A percentile compares a stretch with the other conserved stretches of the same genome.
Evolutionary conservation across 2,329 filamentous ascomycete species (phyloP).

Genomic region (Fusarium paranaense): DNA sequence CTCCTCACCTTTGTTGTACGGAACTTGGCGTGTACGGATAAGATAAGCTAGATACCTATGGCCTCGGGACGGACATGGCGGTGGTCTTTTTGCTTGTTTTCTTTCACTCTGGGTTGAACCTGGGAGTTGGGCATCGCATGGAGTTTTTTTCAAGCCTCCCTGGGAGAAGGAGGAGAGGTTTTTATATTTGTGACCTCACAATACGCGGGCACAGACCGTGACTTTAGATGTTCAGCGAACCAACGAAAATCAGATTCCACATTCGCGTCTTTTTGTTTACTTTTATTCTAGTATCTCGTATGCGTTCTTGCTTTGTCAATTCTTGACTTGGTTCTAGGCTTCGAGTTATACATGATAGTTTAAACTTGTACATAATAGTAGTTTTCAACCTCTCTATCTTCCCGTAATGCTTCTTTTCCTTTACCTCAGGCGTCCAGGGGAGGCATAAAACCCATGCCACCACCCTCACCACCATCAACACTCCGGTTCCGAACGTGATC

Average conservation of each 20-base stretch:
- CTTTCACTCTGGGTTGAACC: neutral
- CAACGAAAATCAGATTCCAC: neutral
- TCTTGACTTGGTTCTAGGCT: slow-evolving; percentile 7
- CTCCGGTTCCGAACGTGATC: slow-evolving; percentile 79
- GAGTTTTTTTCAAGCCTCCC: slow-evolving; percentile 13
- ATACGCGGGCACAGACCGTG: neutral
- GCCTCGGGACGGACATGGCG: neutral
- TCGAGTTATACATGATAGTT: slow-evolving; percentile 22
- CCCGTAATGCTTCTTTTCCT: neutral
- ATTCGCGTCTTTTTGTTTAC: slow-evolving; percentile 5
- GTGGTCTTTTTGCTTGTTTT: neutral
- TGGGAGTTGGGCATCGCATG: slow-evolving; percentile 21
- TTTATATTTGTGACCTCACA: neutral
- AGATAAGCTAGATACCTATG: neutral
- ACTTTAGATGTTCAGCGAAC: neutral
- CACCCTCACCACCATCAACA: slow-evolving; percentile 53
- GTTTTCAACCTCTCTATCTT: slow-evolving; percentile 1
- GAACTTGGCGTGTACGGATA: neutral
- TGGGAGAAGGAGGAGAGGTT: neutral
- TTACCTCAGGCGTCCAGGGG: slow-evolving; percentile 48
- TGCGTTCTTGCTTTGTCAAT: neutral
- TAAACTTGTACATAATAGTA: slow-evolving; percentile 28
- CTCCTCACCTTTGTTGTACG: neutral
- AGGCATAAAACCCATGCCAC: slow-evolving; percentile 70
- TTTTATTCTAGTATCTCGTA: slow-evolving; percentile 1